Conservation (phyloP, 306 rosid genomes). For the Quercus wislizeni region DNA sequence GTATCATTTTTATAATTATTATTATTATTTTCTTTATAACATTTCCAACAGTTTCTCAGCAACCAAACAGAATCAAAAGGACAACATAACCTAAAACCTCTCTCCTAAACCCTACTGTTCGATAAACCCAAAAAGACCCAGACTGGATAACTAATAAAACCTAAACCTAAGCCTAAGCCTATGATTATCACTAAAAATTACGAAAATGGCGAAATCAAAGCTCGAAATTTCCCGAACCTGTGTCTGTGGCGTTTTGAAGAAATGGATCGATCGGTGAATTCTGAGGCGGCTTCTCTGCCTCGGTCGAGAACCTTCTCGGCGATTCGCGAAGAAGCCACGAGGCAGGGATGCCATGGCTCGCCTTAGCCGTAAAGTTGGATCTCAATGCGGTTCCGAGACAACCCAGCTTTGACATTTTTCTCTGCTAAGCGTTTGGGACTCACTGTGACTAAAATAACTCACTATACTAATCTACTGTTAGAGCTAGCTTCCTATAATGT, state of each 20-base stretch:
- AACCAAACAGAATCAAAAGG: neutral
- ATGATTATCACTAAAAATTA: neutral
- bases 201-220: neutral
- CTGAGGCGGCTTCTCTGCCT: conserved; percentile 38
- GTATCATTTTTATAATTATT: too few species aligned
- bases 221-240: conserved; percentile 32
- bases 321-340: conserved; percentile 16
- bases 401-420: conserved; percentile 46
- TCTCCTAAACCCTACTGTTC: too few species aligned
- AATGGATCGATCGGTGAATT: conserved; percentile 28
- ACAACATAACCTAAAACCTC: too few species aligned
- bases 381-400: conserved; percentile 46
- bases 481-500: too few species aligned
- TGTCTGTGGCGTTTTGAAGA: conserved; percentile 9
- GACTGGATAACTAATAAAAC: neutral
- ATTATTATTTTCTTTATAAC: neutral
- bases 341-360: conserved; percentile 24
- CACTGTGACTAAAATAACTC: too few species aligned
- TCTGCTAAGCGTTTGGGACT: neutral
- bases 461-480: too few species aligned
- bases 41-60: neutral
- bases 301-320: conserved; percentile 54
- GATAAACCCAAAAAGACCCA: conserved; percentile 15
- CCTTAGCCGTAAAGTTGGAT: conserved; percentile 26
- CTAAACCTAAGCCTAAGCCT: too few species aligned